A percentile compares a stretch with the other conserved stretches of the same genome.
phyloP scores from a whole-genome alignment of 768 basidiomycete species.

The Sistotremastrum suecicum region DNA sequence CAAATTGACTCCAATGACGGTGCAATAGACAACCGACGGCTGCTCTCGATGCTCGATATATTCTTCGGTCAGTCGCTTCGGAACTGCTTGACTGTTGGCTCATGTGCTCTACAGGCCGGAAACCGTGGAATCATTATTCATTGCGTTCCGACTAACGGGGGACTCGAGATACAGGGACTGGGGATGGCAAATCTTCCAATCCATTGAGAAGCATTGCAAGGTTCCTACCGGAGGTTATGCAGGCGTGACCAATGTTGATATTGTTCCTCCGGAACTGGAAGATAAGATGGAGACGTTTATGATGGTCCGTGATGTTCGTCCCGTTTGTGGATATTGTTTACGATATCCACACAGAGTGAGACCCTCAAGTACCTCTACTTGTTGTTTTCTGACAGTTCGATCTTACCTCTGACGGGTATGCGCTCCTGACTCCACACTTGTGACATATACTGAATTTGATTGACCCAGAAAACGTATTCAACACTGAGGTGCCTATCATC shows the following conservation, averaged over 20 bases:
- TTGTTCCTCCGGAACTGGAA: slow-evolving; percentile 47
- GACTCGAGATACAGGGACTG: slow-evolving; percentile 65
- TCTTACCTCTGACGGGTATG: slow-evolving; percentile 66
- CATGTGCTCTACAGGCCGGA: slow-evolving; percentile 48
- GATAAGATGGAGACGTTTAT: slow-evolving; percentile 97
- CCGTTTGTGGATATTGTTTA: not conserved
- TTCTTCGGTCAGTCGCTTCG: slow-evolving; percentile 46
- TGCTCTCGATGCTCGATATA: slow-evolving; percentile 81
- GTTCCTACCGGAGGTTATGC: slow-evolving; percentile 75
- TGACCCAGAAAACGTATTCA: slow-evolving; percentile 67
- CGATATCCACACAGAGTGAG: slow-evolving; percentile 46
- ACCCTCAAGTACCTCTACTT: slow-evolving; percentile 86
- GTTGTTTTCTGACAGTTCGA: slow-evolving; percentile 59
- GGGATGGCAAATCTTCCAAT: slow-evolving; percentile 82
- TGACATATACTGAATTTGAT: not conserved
- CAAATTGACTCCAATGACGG: not conserved
- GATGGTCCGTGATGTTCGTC: slow-evolving; percentile 36
- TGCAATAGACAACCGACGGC: not conserved
- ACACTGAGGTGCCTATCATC: slow-evolving; percentile 56
- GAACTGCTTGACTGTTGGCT: not conserved
- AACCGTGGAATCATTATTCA: slow-evolving; percentile 87
- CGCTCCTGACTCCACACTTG: slow-evolving; percentile 9
- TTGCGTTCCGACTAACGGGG: slow-evolving; percentile 83
- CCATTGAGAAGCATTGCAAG: slow-evolving; percentile 74
- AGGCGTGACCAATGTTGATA: slow-evolving; percentile 73